Percentiles rank a stretch among this genome's conserved stretches.
phyloP scores from a whole-genome alignment of 306 rosid genomes.

The Astragalus glycyphyllos region DNA sequence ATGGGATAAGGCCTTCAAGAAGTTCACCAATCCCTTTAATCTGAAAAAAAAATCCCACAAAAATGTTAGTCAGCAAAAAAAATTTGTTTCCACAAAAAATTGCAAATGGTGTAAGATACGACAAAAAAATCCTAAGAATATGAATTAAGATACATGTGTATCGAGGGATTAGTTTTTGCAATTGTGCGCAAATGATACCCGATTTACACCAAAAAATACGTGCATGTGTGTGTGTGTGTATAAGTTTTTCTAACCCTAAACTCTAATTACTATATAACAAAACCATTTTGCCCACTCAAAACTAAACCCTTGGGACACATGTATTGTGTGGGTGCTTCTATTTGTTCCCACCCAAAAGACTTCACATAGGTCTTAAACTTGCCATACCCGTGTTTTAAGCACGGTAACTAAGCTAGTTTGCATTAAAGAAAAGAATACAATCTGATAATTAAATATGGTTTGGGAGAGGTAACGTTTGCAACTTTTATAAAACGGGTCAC shows the following conservation, averaged over 20 bases:
- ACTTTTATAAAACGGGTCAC: no score
- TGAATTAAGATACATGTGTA: constrained; percentile 5
- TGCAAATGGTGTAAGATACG: not conserved
- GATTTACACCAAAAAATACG: not conserved
- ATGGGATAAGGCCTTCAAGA: constrained; percentile 83
- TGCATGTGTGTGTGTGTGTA: not conserved
- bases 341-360: no score
- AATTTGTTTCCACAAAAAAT: not conserved
- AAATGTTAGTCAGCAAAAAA: not conserved
- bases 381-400: no score
- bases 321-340: no score
- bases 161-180: no score
- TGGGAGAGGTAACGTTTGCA: not conserved
- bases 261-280: no score
- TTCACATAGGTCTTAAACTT: no score
- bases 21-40: constrained; percentile 78
- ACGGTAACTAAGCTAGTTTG: not conserved
- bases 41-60: constrained; percentile 56
- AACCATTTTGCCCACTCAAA: no score
- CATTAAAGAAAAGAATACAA: constrained; percentile 7
- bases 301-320: no score
- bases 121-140: constrained; percentile 1
- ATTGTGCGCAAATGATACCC: no score
- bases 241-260: not conserved
- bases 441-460: constrained; percentile 22